Evolutionary conservation across 257 asterid genomes (phyloP).

Genomic region (Asclepias syriaca): DNA sequence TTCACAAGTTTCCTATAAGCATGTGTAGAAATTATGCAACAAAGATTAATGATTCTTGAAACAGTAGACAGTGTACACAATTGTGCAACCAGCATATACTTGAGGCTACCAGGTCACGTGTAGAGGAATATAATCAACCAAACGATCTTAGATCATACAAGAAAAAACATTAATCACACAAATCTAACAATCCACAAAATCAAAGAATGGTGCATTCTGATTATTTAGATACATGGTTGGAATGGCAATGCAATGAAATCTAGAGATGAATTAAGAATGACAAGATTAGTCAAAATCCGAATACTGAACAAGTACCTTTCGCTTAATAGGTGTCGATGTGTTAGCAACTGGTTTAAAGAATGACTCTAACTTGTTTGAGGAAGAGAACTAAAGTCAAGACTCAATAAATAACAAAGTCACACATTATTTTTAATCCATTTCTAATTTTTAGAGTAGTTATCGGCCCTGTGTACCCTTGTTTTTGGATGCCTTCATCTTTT

Average conservation of each 20-base stretch:
- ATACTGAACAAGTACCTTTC: slow-evolving; percentile 52
- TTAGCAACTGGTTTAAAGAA: slow-evolving; percentile 79
- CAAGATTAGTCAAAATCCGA: neutral
- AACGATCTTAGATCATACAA: neutral
- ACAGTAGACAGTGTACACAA: neutral
- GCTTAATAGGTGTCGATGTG: slow-evolving; percentile 63
- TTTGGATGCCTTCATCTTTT: slow-evolving; percentile 94
- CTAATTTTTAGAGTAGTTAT: slow-evolving; percentile 36
- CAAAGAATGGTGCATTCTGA: neutral
- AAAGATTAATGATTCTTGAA: neutral
- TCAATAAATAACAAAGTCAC: slow-evolving; percentile 7
- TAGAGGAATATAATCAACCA: neutral
- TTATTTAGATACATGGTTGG: neutral
- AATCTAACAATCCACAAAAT: neutral
- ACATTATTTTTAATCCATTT: slow-evolving; percentile 5
- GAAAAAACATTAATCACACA: neutral
- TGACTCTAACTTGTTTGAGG: slow-evolving; percentile 72
- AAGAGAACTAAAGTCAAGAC: slow-evolving; percentile 12
- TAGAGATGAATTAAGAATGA: neutral
- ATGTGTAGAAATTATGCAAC: neutral
- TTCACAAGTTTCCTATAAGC: neutral
- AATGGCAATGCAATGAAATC: neutral
- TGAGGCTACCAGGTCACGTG: neutral
- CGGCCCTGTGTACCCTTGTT: slow-evolving; percentile 93
- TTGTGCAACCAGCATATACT: neutral